phyloP scores from a whole-genome alignment of 78 protist genomes.

The Bodo saltans region DNA sequence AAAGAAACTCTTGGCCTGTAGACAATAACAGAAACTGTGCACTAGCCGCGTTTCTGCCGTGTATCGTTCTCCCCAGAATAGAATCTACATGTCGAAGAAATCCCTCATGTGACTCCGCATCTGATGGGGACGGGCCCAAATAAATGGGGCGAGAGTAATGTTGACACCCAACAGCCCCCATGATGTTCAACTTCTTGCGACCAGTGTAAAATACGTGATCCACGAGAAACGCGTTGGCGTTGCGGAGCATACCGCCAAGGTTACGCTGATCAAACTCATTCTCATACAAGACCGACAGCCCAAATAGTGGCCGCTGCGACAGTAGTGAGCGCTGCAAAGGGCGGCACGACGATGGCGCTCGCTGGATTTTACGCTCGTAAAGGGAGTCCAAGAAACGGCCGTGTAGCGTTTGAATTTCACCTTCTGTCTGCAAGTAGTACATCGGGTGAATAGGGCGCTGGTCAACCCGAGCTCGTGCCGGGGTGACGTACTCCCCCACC shows the following conservation, averaged over 20 bases:
- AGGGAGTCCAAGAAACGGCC: neutral
- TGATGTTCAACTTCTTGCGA: neutral
- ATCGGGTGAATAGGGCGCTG: neutral
- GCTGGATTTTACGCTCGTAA: neutral
- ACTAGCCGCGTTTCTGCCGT: too few relatives aligned
- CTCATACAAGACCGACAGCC: neutral
- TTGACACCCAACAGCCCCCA: neutral
- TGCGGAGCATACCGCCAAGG: neutral
- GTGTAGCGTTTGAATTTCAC: neutral
- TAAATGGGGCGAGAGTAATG: neutral
- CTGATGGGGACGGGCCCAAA: neutral
- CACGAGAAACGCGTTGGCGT: neutral
- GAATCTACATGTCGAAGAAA: neutral
- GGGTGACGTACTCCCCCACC: too few relatives aligned
- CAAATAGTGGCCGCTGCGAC: neutral
- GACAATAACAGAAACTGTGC: too few relatives aligned
- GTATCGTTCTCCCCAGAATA: neutral
- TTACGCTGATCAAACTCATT: neutral
- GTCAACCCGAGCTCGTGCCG: too few relatives aligned
- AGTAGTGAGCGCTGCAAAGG: too few relatives aligned
- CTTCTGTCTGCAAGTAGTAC: neutral
- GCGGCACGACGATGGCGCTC: too few relatives aligned
- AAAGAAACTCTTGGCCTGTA: too few relatives aligned
- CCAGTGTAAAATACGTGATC: neutral
- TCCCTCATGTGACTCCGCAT: neutral